phyloP scores from a whole-genome alignment of 352 stramenopile species.

The Thalassiosira pacifica region DNA sequence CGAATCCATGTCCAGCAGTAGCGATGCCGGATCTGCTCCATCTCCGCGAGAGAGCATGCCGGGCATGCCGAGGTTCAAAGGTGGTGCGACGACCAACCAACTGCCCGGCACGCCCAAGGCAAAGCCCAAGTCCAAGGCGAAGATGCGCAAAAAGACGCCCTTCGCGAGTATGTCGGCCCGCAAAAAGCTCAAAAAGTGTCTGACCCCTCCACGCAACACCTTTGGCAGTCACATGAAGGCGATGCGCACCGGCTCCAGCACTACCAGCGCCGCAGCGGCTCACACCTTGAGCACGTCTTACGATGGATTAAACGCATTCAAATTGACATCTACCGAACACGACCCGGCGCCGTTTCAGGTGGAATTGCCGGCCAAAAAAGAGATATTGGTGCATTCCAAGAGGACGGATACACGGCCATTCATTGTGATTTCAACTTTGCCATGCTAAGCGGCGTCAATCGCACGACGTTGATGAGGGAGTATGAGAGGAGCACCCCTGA shows the following conservation, averaged over 20 bases:
- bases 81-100: background rate
- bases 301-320: conserved; percentile 45
- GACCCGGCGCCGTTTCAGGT: conserved; percentile 76
- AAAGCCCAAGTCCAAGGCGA: conserved; percentile 21
- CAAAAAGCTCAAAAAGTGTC: conserved; percentile 57
- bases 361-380: conserved; percentile 69
- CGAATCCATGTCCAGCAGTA: conserved; percentile 31
- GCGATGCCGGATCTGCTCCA: background rate
- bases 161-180: conserved; percentile 19
- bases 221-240: conserved; percentile 48
- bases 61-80: background rate
- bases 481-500: conserved; percentile 33
- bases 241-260: background rate
- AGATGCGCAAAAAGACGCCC: conserved; percentile 26
- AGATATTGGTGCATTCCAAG: conserved; percentile 56
- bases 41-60: background rate
- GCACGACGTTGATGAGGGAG: conserved; percentile 45
- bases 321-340: conserved; percentile 55
- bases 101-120: conserved; percentile 13
- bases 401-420: conserved; percentile 70
- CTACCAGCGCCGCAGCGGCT: background rate
- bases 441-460: conserved; percentile 60
- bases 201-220: conserved; percentile 55
- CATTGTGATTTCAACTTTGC: conserved; percentile 77
- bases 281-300: conserved; percentile 23